Conservation (phyloP, 176 grass and related monocot species). For the Aegilops tauschii region DNA sequence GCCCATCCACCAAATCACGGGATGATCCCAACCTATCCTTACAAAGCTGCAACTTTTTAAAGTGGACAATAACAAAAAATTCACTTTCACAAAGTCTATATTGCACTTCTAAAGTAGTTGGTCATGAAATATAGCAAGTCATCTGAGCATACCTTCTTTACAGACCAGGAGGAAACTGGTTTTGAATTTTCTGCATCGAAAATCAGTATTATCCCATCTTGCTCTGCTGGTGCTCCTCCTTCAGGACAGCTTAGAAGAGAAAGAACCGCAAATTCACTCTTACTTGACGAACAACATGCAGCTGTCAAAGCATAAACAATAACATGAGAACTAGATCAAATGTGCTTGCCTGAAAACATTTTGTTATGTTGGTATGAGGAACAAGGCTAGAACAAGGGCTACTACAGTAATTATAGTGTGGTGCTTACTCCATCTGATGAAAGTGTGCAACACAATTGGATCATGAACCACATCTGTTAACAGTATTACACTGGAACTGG, state of each 20-base stretch:
- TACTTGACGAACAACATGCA: constrained; percentile 54
- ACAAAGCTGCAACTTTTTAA: background rate
- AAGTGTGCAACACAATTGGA: background rate
- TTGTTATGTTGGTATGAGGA: background rate
- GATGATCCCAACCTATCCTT: background rate
- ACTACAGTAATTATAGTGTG: background rate
- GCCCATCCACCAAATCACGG: background rate
- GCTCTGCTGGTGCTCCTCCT: constrained; percentile 28
- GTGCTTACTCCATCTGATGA: background rate
- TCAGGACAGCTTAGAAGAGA: constrained; percentile 40
- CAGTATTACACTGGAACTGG: background rate
- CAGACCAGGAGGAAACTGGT: constrained; percentile 63
- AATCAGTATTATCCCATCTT: constrained; percentile 74
- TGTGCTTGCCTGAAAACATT: background rate
- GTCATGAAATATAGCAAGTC: background rate
- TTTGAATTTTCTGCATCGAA: constrained; percentile 66
- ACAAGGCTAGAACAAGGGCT: background rate
- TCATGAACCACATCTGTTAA: background rate
- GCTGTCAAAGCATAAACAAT: constrained; percentile 39
- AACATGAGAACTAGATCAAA: constrained; percentile 29
- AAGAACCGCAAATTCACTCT: constrained; percentile 64
- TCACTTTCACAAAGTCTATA: background rate
- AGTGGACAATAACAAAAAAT: background rate
- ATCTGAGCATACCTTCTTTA: constrained; percentile 65
- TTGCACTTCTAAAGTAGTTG: background rate